Evolutionary conservation across 495 filamentous ascomycete genomes (phyloP).

Genomic region (Talaromyces borbonicus): DNA sequence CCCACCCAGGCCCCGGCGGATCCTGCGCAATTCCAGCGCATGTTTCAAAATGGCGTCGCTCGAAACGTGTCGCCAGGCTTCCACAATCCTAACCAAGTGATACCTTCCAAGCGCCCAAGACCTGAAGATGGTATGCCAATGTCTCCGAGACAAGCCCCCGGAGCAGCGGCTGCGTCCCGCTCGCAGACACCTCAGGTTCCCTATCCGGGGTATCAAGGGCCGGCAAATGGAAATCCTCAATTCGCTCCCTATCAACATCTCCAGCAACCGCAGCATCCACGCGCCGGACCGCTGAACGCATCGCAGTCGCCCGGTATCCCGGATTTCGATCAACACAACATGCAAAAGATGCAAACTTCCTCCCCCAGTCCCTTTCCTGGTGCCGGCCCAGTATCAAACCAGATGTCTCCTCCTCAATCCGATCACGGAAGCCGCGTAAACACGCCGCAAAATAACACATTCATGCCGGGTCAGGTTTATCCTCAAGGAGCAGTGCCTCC

Average conservation of each 20-base stretch:
- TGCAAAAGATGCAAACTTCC: slow-evolving; percentile 76
- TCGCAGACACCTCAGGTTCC: slow-evolving; percentile 80
- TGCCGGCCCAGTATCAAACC: slow-evolving; percentile 60
- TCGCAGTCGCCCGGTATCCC: slow-evolving; percentile 89
- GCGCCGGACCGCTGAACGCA: slow-evolving; percentile 67
- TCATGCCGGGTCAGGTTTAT: slow-evolving; percentile 48
- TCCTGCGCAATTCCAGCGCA: slow-evolving; percentile 52
- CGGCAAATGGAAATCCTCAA: slow-evolving; percentile 45
- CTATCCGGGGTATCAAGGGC: slow-evolving; percentile 52
- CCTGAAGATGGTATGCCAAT: slow-evolving; percentile 77
- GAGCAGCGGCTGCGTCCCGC: slow-evolving; percentile 68
- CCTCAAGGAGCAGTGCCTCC: slow-evolving; percentile 48
- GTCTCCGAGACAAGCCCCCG: slow-evolving; percentile 70
- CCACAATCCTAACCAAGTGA: slow-evolving; percentile 63
- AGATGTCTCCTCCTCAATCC: slow-evolving; percentile 68
- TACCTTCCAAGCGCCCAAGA: slow-evolving; percentile 79
- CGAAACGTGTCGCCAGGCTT: slow-evolving; percentile 75
- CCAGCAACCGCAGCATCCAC: slow-evolving; percentile 66
- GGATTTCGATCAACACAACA: slow-evolving; percentile 52
- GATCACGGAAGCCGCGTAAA: slow-evolving; percentile 64
- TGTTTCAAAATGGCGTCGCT: slow-evolving; percentile 69
- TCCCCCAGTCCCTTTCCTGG: slow-evolving; percentile 90
- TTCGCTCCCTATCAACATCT: slow-evolving; percentile 68
- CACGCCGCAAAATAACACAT: slow-evolving; percentile 64
- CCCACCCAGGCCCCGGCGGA: slow-evolving; percentile 45